Conservation (phyloP, 2,329 filamentous ascomycete species). For the Colletotrichum sp. region DNA sequence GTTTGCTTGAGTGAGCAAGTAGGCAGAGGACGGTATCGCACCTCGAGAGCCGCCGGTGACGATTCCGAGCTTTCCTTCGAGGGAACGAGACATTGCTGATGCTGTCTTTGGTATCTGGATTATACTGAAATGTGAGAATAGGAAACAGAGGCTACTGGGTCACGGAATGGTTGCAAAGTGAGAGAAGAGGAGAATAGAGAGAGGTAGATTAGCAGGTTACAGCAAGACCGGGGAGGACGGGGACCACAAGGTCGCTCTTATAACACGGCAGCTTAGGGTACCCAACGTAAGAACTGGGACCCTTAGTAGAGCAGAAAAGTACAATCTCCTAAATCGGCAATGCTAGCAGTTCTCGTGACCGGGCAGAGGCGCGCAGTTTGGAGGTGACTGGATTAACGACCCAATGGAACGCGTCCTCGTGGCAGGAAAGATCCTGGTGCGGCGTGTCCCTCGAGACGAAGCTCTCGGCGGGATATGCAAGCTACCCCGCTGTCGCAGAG, state of each 20-base stretch:
- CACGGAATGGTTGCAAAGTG: background rate
- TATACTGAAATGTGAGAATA: background rate
- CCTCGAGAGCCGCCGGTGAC: slow-evolving; percentile 82
- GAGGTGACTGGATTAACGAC: background rate
- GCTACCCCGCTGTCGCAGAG: slow-evolving; percentile 14
- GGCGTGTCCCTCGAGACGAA: background rate
- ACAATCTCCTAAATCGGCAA: background rate
- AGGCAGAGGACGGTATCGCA: slow-evolving; percentile 36
- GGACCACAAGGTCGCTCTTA: background rate
- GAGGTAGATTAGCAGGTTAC: background rate
- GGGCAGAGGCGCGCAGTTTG: background rate
- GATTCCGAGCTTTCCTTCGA: slow-evolving; percentile 80
- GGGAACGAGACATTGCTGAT: slow-evolving; percentile 40
- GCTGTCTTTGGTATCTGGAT: background rate
- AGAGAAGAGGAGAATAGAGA: background rate
- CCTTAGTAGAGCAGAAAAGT: background rate
- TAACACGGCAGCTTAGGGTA: background rate
- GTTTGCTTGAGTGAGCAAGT: background rate
- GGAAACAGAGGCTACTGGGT: background rate
- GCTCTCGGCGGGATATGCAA: background rate
- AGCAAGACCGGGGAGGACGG: background rate
- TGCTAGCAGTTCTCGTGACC: slow-evolving; percentile 7
- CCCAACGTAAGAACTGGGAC: background rate
- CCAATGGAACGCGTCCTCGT: slow-evolving; percentile 11
- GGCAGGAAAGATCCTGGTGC: background rate